Evolutionary conservation across 495 filamentous ascomycete genomes (phyloP), one percentile per base, ranked within the genome.

Genomic region (Annulohypoxylon stygium): DNA sequence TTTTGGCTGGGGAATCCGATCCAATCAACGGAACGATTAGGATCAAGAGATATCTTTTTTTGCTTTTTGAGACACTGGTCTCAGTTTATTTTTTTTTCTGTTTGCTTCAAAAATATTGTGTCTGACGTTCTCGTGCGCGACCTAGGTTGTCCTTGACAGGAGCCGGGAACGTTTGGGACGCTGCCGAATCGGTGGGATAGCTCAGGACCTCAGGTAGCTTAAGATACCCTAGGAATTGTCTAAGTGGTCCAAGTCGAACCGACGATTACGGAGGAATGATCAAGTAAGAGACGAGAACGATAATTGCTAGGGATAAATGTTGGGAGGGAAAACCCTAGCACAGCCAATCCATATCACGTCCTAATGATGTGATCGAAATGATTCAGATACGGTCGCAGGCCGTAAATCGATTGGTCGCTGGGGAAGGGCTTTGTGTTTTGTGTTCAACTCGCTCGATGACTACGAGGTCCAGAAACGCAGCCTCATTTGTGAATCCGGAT

Each of bases 311-410:
- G 30, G 43, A 65, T 53, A 30, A 65, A 60, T 47, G 47, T 43
- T 59, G 39, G 41, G 54, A 30, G 55, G 45, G 54, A 67, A 18
- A 50, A 20, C 11, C 51, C 63, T 53, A 58, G 53, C 26, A 69
- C 33, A 26, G 9, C 39, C 54, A 33, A 58, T 58, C 4, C 62
- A 70, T 51, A 70, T 51, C 61, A 66, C 65, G 58, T 14, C 62
- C 71, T 64, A 57, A 74, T 74, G 67, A 74, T 74, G 71, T 67
- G 71, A 70, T 74, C 37, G 59, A 63, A 51, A 74, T 67, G 71
- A 74, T 74, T 70, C 67, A 69, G 62, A 70, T 60, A 70, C 67
- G 71, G 67, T 67, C 62, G 71, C 71, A 43, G 57, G 50, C 67
- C 62, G 63, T 54, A 55, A 62, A 20, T 47, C 57, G 20, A 70